Evolutionary conservation across 2,329 filamentous ascomycete species (phyloP).

Genomic region (Colletotrichum gloeosporioides): DNA sequence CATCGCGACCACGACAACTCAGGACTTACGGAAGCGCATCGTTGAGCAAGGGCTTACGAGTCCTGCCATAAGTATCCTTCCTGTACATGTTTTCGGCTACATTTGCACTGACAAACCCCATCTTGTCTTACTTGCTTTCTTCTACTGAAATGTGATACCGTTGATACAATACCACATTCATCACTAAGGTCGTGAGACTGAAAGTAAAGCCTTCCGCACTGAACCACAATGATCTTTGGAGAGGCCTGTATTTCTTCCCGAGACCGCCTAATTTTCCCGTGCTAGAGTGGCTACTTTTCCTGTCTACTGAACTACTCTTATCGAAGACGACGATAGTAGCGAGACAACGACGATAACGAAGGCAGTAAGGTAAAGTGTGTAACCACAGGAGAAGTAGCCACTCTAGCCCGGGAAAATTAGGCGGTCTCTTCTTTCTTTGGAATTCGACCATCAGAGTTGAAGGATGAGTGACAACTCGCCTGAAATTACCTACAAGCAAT

Average conservation of each 20-base stretch:
- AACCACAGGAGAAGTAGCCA: no score
- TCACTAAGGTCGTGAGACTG: neutral
- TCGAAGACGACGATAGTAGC: no score
- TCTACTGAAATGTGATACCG: neutral
- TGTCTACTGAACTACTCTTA: no score
- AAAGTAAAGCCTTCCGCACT: neutral
- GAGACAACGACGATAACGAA: no score
- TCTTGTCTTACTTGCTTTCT: neutral
- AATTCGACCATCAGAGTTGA: neutral
- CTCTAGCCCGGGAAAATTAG: no score
- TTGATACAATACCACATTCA: neutral
- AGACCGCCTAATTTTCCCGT: no score
- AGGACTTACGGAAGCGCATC: neutral
- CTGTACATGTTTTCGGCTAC: neutral
- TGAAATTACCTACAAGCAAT: no score
- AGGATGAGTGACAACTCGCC: neutral
- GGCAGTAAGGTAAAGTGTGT: no score
- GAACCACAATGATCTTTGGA: neutral
- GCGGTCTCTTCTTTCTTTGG: neutral
- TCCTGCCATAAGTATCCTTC: neutral
- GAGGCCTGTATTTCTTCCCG: neutral
- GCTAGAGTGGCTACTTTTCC: no score
- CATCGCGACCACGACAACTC: neutral
- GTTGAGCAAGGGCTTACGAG: neutral
- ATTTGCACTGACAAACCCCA: neutral